Base-by-base conservation (phyloP, 2,329 filamentous ascomycete species). In the Pseudogymnoascus sp. region DNA sequence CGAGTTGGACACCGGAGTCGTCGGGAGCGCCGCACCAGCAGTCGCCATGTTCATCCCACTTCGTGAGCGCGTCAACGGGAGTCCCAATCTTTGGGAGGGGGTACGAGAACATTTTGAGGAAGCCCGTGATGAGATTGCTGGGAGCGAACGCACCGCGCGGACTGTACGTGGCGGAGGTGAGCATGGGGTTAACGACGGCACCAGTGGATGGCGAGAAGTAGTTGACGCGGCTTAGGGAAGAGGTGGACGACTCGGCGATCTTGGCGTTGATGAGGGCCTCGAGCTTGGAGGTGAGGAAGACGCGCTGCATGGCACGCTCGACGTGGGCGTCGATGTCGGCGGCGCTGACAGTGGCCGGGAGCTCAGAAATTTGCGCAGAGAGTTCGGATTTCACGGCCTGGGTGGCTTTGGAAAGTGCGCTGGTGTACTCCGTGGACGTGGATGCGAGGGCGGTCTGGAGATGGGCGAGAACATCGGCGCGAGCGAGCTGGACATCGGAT, bases 41-140 rank as follows among this genome's bases (percentile, higher is more conserved):
- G 66, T 97, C 90, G 18, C 89, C 90, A 36, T 88, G 82, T 60
- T 96, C 90, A 8, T 86, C 79, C 91, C 93, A 96, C 3, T 79
- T 76, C 1, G 76, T 72, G 1, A 96, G 79, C 0, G 89, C 91
- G 0, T 79, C 74, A n/a, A 77, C 70, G 0, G 81, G 80, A 1
- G 80, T 76, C 1, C 34, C 34, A 26, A 40, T 23, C 37, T 18
- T 73, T 70, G 3, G 72, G 66, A 18, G 63, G 10, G 42, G 73
- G 62, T 36, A 71, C 36, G 4, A 68, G 63, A 8, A 70, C 23
- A 39, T 4, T 26, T 34, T 57, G 26, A 57, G 68, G 67, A 47
- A 62, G 8, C 36, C 67, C 1, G 62, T 42, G 18, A 57, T 14
- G 70, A 4, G 1, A 71, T 73, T 54, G 1, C 21, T 51, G 47